These are phyloP conservation scores for Diaporthe nobilis DNA, from an alignment of 2,329 filamentous ascomycete genomes.

Conservation along the genomic window DNA sequence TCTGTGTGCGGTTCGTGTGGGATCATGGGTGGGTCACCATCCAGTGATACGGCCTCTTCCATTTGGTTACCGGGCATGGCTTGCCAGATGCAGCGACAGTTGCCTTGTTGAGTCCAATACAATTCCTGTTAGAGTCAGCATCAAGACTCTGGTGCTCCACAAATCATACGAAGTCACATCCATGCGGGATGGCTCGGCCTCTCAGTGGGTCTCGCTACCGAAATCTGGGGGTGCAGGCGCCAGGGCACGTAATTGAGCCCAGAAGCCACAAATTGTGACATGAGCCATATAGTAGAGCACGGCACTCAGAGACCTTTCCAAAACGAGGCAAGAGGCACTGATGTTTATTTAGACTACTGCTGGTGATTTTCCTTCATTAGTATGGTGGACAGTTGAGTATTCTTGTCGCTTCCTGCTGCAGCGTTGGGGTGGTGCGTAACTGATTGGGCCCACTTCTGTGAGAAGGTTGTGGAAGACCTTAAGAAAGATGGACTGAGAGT, in stretches of 20 bases:
- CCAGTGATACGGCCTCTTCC: not conserved
- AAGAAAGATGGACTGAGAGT: no score
- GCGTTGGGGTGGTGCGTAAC: no score
- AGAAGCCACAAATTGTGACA: not conserved
- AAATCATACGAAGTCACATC: conserved; percentile 17
- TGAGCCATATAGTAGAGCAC: not conserved
- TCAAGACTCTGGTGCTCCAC: not conserved
- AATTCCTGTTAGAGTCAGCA: not conserved
- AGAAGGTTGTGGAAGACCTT: no score
- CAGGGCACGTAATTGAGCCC: conserved; percentile 20
- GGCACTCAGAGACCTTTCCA: not conserved
- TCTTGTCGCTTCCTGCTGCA: no score
- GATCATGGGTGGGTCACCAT: not conserved
- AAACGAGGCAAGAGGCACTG: not conserved
- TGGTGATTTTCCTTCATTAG: not conserved
- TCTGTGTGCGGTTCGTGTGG: conserved; percentile 16
- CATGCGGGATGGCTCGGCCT: conserved; percentile 13
- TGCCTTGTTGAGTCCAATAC: conserved; percentile 14
- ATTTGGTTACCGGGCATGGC: not conserved
- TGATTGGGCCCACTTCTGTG: no score
- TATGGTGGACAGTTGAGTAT: no score
- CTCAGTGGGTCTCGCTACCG: conserved; percentile 24
- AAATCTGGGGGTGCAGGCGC: conserved; percentile 1
- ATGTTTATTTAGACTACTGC: not conserved
- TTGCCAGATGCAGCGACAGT: conserved; percentile 7